phyloP scores from a whole-genome alignment of 768 basidiomycete species.

The Agaricus blazei region DNA sequence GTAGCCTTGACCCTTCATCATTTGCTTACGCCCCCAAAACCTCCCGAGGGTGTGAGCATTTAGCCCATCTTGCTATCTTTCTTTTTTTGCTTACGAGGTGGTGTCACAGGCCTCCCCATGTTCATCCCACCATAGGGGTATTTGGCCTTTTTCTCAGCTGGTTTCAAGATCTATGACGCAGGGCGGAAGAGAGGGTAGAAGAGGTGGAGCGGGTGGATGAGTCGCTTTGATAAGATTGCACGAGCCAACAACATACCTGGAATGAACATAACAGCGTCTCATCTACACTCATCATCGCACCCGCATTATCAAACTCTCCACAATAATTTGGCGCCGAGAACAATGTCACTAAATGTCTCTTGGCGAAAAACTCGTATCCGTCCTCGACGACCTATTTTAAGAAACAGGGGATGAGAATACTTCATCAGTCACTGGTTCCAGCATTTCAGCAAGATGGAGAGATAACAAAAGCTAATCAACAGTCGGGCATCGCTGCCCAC shows the following conservation, averaged over 20 bases:
- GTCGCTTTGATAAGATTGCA: not conserved
- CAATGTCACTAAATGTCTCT: slow-evolving; percentile 92
- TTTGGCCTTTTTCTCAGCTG: slow-evolving; percentile 97
- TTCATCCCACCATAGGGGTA: slow-evolving; percentile 86
- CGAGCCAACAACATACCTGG: slow-evolving; percentile 55
- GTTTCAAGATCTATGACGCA: slow-evolving; percentile 81
- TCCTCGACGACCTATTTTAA: slow-evolving; percentile 86
- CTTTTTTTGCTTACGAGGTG: slow-evolving; percentile 97
- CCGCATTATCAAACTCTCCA: slow-evolving; percentile 98
- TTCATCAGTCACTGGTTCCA: not conserved
- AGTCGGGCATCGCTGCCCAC: not conserved
- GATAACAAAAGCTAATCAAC: not conserved
- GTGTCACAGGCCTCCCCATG: slow-evolving; percentile 86
- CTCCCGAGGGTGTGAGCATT: slow-evolving; percentile 4
- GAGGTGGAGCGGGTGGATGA: not conserved
- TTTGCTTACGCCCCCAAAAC: slow-evolving; percentile 13
- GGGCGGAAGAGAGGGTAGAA: not conserved
- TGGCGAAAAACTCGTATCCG: slow-evolving; percentile 98
- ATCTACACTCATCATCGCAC: slow-evolving; percentile 99
- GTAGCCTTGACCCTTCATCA: not conserved
- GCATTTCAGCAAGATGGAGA: not conserved
- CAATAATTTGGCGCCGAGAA: slow-evolving; percentile 97
- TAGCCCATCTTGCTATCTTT: slow-evolving; percentile 67
- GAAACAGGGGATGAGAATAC: not conserved
- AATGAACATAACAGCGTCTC: slow-evolving; percentile 96